Conservation (phyloP, 2,329 filamentous ascomycete species). For the Rhinocladiella similis region DNA sequence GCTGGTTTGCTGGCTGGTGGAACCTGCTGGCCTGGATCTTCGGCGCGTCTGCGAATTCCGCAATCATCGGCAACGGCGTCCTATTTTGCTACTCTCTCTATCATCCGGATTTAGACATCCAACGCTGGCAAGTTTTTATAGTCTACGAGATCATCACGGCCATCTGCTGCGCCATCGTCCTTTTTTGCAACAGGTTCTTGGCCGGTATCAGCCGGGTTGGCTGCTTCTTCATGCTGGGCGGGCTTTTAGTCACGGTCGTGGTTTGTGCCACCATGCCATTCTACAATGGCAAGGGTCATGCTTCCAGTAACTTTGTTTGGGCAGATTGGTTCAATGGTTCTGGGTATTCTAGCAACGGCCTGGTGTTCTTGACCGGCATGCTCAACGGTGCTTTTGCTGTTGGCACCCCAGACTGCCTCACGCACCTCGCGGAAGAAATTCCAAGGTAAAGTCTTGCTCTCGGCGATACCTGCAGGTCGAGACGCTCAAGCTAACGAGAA, state of each 20-base stretch:
- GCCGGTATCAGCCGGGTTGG: conserved; percentile 37
- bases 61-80: conserved; percentile 58
- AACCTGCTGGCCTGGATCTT: conserved; percentile 59
- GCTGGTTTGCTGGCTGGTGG: conserved; percentile 50
- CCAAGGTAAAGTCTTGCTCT: conserved; percentile 34
- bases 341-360: conserved; percentile 47
- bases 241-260: conserved; percentile 50
- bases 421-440: conserved; percentile 64
- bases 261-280: conserved; percentile 33
- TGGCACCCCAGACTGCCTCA: conserved; percentile 65
- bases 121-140: conserved; percentile 62
- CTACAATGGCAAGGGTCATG: conserved; percentile 32
- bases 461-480: conserved; percentile 41
- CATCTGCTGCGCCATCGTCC: conserved; percentile 21
- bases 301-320: conserved; percentile 57
- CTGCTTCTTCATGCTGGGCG: conserved; percentile 52
- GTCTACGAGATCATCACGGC: conserved; percentile 49
- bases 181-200: conserved; percentile 49
- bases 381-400: conserved; percentile 70
- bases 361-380: conserved; percentile 66
- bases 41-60: conserved; percentile 59
- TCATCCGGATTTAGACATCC: conserved; percentile 43
- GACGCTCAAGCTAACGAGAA: conserved; percentile 39
- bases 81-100: conserved; percentile 64
- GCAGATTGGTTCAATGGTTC: conserved; percentile 52